Percentiles rank a stretch among this genome's conserved stretches.
Evolutionary conservation across 2,329 filamentous ascomycete genomes (phyloP).

Genomic region (Pezicula neosporulosa): DNA sequence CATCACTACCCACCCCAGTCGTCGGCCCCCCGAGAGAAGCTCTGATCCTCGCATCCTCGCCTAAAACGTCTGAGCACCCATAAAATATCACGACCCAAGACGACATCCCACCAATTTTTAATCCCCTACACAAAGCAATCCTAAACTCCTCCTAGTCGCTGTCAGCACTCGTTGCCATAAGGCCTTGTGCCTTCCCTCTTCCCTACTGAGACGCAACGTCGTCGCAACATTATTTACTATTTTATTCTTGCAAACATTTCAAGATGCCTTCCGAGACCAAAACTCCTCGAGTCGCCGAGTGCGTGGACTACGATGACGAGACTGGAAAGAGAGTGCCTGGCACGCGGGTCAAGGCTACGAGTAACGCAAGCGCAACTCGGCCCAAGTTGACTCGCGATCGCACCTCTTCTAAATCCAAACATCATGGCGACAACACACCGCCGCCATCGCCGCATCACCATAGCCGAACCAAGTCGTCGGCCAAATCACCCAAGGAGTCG

Average conservation of each 20-base stretch:
- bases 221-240: no score
- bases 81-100: not conserved
- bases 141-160: not conserved
- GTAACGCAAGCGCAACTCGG: slow-evolving; percentile 6
- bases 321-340: no score
- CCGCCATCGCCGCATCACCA: not conserved
- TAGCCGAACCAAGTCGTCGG: slow-evolving; percentile 2
- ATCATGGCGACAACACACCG: slow-evolving; percentile 5
- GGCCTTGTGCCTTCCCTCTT: no score
- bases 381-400: not conserved
- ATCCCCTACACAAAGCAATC: not conserved
- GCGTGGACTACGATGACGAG: no score
- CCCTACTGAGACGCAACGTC: no score
- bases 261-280: no score
- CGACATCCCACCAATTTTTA: not conserved
- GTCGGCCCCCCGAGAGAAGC: not conserved
- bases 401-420: slow-evolving; percentile 8
- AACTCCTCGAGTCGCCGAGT: no score
- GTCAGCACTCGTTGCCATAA: no score
- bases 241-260: no score
- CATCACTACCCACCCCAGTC: no score
- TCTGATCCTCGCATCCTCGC: not conserved
- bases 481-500: slow-evolving; percentile 5
- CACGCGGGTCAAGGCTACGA: slow-evolving; percentile 8
- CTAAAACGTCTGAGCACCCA: not conserved